Conservation (phyloP, 305 asterid species). For the Rubia balearica region DNA sequence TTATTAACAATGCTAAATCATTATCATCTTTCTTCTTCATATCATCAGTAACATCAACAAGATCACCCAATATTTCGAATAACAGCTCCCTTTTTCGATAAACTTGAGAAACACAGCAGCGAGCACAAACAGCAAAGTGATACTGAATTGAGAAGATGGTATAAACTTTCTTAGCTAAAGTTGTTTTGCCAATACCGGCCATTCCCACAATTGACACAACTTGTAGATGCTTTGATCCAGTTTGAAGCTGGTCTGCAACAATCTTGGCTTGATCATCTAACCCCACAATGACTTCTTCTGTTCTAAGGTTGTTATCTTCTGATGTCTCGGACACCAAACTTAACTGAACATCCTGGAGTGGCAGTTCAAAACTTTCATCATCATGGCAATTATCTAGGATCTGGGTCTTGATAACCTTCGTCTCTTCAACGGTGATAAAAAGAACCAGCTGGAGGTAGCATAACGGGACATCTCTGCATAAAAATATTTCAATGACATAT, state of each 20-base stretch:
- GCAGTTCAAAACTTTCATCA: not conserved
- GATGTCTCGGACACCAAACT: too few relatives aligned
- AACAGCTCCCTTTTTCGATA: not conserved
- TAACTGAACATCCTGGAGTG: not conserved
- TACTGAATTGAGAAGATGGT: not conserved
- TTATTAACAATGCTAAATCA: not conserved
- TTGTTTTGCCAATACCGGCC: conserved; percentile 32
- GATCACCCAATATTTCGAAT: not conserved
- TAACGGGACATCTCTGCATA: conserved; percentile 7
- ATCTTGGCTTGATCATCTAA: conserved; percentile 9
- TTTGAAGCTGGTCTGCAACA: conserved; percentile 4
- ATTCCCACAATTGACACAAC: conserved; percentile 24
- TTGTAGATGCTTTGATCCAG: not conserved
- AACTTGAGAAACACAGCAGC: conserved; percentile 5
- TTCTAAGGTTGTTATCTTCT: not conserved
- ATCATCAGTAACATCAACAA: too few relatives aligned
- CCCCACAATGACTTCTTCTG: conserved; percentile 13
- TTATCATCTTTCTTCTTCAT: not conserved
- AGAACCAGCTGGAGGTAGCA: conserved; percentile 19
- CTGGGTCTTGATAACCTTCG: conserved; percentile 7
- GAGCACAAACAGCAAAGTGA: conserved; percentile 8
- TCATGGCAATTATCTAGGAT: not conserved
- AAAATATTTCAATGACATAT: not conserved
- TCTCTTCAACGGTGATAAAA: conserved; percentile 6
- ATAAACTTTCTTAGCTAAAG: conserved; percentile 24